Evolutionary conservation across 257 asterid genomes (phyloP).

Genomic region (Petunia axillaris): DNA sequence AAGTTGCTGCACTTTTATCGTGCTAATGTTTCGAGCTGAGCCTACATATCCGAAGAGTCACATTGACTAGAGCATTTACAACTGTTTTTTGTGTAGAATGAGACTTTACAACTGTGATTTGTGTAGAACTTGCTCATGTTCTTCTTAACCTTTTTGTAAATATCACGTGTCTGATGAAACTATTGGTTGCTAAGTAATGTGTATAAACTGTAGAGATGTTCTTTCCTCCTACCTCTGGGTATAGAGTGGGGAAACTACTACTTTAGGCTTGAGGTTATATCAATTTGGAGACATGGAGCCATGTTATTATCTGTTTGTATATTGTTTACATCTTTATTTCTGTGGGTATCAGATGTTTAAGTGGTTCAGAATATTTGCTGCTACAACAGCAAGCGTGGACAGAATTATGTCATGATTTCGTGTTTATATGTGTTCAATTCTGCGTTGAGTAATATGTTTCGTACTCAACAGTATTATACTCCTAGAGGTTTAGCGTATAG

Average conservation of each 20-base stretch:
- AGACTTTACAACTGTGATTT: conserved; percentile 23
- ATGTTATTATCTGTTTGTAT: background rate
- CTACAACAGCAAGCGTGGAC: background rate
- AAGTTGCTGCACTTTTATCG: conserved; percentile 75
- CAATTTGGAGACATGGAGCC: background rate
- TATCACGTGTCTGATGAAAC: conserved; percentile 30
- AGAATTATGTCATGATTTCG: too few species aligned
- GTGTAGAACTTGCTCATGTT: conserved; percentile 12
- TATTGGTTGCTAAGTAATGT: background rate
- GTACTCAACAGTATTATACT: too few species aligned
- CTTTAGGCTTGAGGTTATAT: background rate
- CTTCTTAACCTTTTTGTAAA: conserved; percentile 32
- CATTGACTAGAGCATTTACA: conserved; percentile 10
- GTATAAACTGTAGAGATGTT: conserved; percentile 11
- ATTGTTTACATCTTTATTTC: background rate
- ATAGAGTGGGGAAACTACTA: background rate
- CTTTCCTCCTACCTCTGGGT: background rate
- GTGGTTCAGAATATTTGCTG: background rate
- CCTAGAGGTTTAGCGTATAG: background rate
- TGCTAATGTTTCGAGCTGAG: conserved; percentile 43
- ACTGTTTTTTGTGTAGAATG: conserved; percentile 28
- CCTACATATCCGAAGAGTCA: conserved; percentile 26
- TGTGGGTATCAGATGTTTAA: background rate
- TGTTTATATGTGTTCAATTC: background rate
- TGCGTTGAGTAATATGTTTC: background rate